These are phyloP conservation scores for Fusarium albosuccineum DNA, from an alignment of 2,329 filamentous ascomycete species.

Conservation along the genomic window DNA sequence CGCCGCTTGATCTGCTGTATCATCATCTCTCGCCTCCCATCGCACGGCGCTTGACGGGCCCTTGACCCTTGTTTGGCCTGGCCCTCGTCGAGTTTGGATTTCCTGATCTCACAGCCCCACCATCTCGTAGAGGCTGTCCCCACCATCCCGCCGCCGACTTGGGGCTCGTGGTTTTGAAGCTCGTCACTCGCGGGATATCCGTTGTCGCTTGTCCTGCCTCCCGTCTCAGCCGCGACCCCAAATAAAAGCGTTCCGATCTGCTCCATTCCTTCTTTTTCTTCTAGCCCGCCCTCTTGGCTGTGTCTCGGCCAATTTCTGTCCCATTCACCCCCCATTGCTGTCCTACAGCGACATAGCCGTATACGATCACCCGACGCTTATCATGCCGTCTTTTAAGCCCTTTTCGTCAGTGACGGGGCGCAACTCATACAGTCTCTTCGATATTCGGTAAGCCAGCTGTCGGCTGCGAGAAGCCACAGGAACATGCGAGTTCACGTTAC, in stretches of 20 bases:
- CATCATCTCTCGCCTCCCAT: slow-evolving; percentile 40
- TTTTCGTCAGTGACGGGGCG: slow-evolving; percentile 66
- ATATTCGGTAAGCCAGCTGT: slow-evolving; percentile 64
- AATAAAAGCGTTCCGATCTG: slow-evolving; percentile 46
- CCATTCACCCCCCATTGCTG: slow-evolving; percentile 20
- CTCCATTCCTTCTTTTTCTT: slow-evolving; percentile 41
- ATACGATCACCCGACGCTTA: slow-evolving; percentile 39
- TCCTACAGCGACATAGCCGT: slow-evolving; percentile 26
- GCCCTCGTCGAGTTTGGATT: slow-evolving; percentile 34
- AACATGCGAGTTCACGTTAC: background rate
- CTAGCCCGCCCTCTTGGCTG: slow-evolving; percentile 40
- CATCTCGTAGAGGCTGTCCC: slow-evolving; percentile 38
- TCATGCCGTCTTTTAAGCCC: slow-evolving; percentile 70
- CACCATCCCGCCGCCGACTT: slow-evolving; percentile 39
- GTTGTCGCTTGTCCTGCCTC: slow-evolving; percentile 26
- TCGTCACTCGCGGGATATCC: slow-evolving; percentile 34
- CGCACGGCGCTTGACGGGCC: slow-evolving; percentile 29
- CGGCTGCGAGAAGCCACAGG: background rate
- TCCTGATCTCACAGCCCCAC: slow-evolving; percentile 44
- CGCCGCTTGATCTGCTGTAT: slow-evolving; percentile 45
- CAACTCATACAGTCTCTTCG: slow-evolving; percentile 67
- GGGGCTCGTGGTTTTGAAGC: slow-evolving; percentile 39
- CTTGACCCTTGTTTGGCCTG: slow-evolving; percentile 35
- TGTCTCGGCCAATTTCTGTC: slow-evolving; percentile 28
- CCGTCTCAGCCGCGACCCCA: slow-evolving; percentile 38